Evolutionary conservation across 768 basidiomycete genomes (phyloP).

Genomic region (Lanmaoa rubissima): DNA sequence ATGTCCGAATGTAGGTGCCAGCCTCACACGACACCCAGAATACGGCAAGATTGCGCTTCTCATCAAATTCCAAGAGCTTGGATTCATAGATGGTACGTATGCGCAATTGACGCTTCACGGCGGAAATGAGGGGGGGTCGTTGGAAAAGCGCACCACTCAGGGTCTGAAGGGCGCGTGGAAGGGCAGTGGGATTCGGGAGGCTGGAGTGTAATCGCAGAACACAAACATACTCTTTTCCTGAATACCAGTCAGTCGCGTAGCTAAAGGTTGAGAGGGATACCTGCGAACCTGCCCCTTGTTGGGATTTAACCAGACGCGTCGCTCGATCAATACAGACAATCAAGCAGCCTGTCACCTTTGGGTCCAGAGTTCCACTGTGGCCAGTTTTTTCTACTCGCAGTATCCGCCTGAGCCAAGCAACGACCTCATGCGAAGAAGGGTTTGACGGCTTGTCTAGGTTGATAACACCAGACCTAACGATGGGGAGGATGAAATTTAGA

Average conservation of each 20-base stretch:
- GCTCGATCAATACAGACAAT: constrained; percentile 99
- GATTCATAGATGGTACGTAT: constrained; percentile 97
- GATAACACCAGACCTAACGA: constrained; percentile 90
- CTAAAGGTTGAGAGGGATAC: neutral
- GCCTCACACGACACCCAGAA: constrained; percentile 99
- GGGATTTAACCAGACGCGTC: constrained; percentile 95
- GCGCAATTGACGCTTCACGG: constrained; percentile 96
- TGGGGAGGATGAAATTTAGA: neutral
- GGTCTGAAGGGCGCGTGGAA: constrained; percentile 93
- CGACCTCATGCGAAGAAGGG: constrained; percentile 98
- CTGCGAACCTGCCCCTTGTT: constrained; percentile 89
- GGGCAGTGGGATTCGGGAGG: constrained; percentile 76
- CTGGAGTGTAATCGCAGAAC: constrained; percentile 89
- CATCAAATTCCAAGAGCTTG: constrained; percentile 94
- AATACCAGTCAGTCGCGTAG: constrained; percentile 1
- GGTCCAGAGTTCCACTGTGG: constrained; percentile 97
- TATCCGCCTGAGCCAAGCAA: constrained; percentile 98
- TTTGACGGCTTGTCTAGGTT: constrained; percentile 99
- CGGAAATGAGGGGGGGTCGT: constrained; percentile 97
- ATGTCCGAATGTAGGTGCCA: constrained; percentile 92
- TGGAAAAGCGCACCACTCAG: constrained; percentile 98
- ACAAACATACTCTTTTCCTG: constrained; percentile 97
- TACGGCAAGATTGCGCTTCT: constrained; percentile 92
- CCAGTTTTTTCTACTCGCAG: constrained; percentile 97
- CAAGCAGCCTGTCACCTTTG: constrained; percentile 97